These are phyloP conservation scores for Mycena amicta DNA, from an alignment of 768 basidiomycete genomes.

Conservation along the genomic window DNA sequence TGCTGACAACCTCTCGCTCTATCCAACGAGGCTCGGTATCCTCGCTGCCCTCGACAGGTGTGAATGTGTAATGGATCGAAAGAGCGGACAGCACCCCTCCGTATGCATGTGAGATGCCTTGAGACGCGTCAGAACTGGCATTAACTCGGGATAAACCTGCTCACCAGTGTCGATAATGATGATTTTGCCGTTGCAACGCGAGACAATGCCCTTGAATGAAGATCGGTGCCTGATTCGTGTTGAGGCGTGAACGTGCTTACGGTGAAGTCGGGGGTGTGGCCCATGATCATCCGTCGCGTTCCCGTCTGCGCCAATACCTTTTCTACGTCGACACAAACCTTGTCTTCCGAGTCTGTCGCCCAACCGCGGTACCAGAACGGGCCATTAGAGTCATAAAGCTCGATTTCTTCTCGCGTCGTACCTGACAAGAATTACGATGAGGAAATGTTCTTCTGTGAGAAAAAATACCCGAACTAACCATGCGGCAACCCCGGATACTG, in stretches of 20 bases:
- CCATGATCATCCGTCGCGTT: constrained; percentile 90
- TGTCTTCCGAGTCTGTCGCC: constrained; percentile 73
- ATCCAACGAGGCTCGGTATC: constrained; percentile 46
- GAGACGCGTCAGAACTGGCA: no score
- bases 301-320: constrained; percentile 73
- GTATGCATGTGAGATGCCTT: constrained; percentile 94
- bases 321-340: constrained; percentile 72
- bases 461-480: no score
- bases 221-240: background rate
- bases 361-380: constrained; percentile 96
- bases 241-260: constrained; percentile 35
- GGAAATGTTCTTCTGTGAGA: no score
- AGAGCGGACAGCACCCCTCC: constrained; percentile 91
- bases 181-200: constrained; percentile 88
- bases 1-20: constrained; percentile 67
- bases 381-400: constrained; percentile 76
- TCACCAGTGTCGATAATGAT: constrained; percentile 94
- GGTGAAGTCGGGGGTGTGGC: constrained; percentile 91
- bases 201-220: constrained; percentile 64
- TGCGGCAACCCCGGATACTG: constrained; percentile 73
- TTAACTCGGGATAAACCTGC: no score
- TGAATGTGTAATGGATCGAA: constrained; percentile 82
- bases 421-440: no score
- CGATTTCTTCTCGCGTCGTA: constrained; percentile 66
- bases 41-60: constrained; percentile 53